Evolutionary conservation across 2,329 filamentous ascomycete genomes (phyloP), one percentile per base, ranked within the genome.

Genomic region (Madurella mycetomatis): DNA sequence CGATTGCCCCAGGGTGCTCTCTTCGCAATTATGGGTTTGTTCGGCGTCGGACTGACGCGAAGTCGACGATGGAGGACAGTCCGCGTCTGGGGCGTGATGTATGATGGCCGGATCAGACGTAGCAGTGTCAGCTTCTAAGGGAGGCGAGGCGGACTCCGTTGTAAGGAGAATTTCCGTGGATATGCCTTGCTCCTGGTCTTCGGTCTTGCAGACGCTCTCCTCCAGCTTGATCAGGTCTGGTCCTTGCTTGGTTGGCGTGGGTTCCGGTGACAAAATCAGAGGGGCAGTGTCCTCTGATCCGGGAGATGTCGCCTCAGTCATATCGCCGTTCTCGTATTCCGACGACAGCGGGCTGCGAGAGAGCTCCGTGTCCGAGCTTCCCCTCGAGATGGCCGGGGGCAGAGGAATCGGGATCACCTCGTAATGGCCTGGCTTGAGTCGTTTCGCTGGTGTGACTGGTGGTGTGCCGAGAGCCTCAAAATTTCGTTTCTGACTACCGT

Each of bases 371-470:
- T 67, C 68, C 4, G 74, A 79, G 54, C 70, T 74, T 16, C 64
- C 70, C 32, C 72, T 69, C 0, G 74, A 75, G 13, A 69, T 65
- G 1, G 64, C 64, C 1, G 64, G 57, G 1, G 63, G 66, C 2
- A 62, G 47, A 3, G 68, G 52, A 7, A 70, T 46, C 1, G 70
- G 62, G 15, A 58, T 54, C 3, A 70, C 56, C 5, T 69, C 66
- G 42, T 67, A 68, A 4, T 66, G 60, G 1, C 61, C 60, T 4
- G 66, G 67, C 63, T 77, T 81, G 12, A 72, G 67, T 54, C 70
- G 75, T 63, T 83, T 83, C 0, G 78, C 70, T 0, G 81, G 81
- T 0, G 81, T 84, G 12, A 77, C 69, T 0, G 81, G 81, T 0
- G 81, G 81, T 4, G 80, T 81, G 1, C 74, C 75, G 5, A 83